A percentile compares a stretch with the other conserved stretches of the same genome.
phyloP scores from a whole-genome alignment of 2,329 filamentous ascomycete genomes.

The Gnomoniopsis sp. region DNA sequence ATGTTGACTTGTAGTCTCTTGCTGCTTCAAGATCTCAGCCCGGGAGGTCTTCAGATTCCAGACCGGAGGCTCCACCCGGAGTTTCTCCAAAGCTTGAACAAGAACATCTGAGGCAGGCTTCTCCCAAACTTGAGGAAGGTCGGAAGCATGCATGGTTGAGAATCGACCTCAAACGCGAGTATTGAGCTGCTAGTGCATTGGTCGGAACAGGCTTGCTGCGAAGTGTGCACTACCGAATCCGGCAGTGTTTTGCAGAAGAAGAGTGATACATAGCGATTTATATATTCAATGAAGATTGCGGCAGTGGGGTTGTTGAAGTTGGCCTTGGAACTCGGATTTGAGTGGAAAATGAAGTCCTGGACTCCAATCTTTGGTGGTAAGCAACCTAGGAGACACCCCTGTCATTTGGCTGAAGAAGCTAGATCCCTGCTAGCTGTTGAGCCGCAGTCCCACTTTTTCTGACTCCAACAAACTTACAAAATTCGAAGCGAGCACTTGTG shows the following conservation, averaged over 20 bases:
- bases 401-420: not conserved
- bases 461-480: conserved; percentile 10
- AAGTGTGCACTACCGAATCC: conserved; percentile 5
- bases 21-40: conserved; percentile 38
- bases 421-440: not conserved
- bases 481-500: not conserved
- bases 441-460: conserved; percentile 3
- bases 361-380: not conserved
- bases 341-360: not conserved
- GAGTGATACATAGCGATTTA: not conserved
- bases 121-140: conserved; percentile 80
- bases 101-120: conserved; percentile 66
- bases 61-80: conserved; percentile 64
- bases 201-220: not conserved
- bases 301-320: not conserved
- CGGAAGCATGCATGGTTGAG: conserved; percentile 39
- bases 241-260: conserved; percentile 7
- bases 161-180: not conserved
- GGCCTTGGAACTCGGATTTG: too few species aligned
- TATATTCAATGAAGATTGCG: not conserved
- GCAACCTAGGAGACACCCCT: not conserved
- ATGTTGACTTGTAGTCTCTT: conserved; percentile 39
- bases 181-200: not conserved
- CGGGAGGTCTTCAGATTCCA: conserved; percentile 54
- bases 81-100: conserved; percentile 59